Evolutionary conservation across 1,284 basidiomycete species (phyloP).

Genomic region (Phellinidium pouzarii): DNA sequence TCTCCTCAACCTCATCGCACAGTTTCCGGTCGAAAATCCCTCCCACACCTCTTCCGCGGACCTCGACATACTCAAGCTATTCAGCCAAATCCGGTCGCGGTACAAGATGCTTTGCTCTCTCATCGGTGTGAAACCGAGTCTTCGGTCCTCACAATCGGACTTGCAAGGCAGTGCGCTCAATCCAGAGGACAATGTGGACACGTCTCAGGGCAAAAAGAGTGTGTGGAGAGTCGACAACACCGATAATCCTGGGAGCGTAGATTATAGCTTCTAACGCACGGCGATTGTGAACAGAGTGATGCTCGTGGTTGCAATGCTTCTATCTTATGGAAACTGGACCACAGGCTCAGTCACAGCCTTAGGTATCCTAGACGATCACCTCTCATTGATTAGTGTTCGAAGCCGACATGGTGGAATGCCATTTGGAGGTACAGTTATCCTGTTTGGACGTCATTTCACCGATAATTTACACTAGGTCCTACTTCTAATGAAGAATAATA

Average conservation of each 20-base stretch:
- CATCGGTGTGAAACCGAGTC: slow-evolving; percentile 66
- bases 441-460: no score
- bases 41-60: slow-evolving; percentile 40
- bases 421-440: no score
- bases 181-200: background rate
- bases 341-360: no score
- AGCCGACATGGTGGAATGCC: no score
- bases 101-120: slow-evolving; percentile 83
- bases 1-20: slow-evolving; percentile 64
- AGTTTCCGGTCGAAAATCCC: slow-evolving; percentile 77
- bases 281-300: background rate
- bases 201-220: background rate
- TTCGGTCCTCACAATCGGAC: slow-evolving; percentile 29
- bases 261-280: slow-evolving; percentile 9
- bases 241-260: slow-evolving; percentile 6
- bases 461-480: no score
- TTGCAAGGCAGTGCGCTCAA: background rate
- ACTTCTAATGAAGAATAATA: no score
- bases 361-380: no score
- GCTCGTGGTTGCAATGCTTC: no score
- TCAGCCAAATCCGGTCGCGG: slow-evolving; percentile 81
- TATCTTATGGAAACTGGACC: no score
- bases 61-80: slow-evolving; percentile 67
- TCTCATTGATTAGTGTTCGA: no score
- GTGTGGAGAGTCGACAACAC: slow-evolving; percentile 9